phyloP scores from a whole-genome alignment of 495 filamentous ascomycete species.

The Aspergillus cavernicola region DNA sequence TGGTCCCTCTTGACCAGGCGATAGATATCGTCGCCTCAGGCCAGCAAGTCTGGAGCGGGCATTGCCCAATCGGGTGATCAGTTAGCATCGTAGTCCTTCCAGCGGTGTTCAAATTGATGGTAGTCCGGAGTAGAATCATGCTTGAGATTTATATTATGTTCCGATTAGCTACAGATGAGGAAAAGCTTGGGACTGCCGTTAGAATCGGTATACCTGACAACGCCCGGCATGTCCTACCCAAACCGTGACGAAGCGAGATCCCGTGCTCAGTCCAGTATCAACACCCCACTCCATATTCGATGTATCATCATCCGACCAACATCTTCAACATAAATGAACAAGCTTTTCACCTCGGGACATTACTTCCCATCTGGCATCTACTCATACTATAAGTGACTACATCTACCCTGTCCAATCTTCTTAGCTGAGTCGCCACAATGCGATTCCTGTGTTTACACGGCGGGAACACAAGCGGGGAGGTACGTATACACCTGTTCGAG shows the following conservation, averaged over 20 bases:
- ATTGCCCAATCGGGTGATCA: neutral
- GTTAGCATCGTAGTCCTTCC: no score
- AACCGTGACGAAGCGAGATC: constrained; percentile 4
- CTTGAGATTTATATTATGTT: no score
- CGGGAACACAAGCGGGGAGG: constrained; percentile 3
- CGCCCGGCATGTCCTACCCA: no score
- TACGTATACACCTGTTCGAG: neutral
- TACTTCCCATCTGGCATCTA: neutral
- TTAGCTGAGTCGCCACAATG: neutral
- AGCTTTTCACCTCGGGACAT: neutral
- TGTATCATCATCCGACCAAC: neutral
- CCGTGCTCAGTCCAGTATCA: neutral
- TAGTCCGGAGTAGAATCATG: no score
- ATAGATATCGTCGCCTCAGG: neutral
- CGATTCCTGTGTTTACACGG: constrained; percentile 5
- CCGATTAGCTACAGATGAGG: no score
- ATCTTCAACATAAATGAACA: neutral
- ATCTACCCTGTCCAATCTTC: neutral
- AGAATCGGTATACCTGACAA: no score
- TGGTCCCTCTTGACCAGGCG: no score
- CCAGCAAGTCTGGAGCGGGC: neutral
- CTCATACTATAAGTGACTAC: no score
- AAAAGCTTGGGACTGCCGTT: no score
- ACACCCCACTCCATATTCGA: neutral
- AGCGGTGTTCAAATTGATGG: no score